phyloP scores from a whole-genome alignment of 2,329 filamentous ascomycete genomes.

The Lithohypha guttulata region DNA sequence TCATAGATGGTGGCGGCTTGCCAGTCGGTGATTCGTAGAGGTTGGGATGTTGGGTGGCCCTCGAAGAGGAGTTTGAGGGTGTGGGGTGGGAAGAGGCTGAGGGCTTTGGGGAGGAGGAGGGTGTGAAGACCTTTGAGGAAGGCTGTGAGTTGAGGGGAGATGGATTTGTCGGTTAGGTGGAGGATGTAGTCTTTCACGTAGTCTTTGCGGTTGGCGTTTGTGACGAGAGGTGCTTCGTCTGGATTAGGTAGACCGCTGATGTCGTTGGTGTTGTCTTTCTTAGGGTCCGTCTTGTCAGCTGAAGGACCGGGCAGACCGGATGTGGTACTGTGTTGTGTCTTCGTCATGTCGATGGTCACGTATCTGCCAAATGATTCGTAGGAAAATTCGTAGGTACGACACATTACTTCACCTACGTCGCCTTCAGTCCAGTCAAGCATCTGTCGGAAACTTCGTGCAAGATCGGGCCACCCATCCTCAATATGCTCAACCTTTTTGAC shows the following conservation, averaged over 20 bases:
- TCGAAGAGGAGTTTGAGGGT: conserved; percentile 71
- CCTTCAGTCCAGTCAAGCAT: conserved; percentile 73
- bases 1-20: conserved; percentile 66
- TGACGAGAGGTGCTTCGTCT: conserved; percentile 60
- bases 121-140: conserved; percentile 72
- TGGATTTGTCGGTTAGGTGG: conserved; percentile 69
- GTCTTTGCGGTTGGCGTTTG: conserved; percentile 61
- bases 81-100: conserved; percentile 54
- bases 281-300: conserved; percentile 19
- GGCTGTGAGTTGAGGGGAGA: conserved; percentile 65
- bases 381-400: conserved; percentile 78
- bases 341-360: conserved; percentile 46
- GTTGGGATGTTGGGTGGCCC: conserved; percentile 52
- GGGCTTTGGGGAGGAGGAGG: conserved; percentile 59
- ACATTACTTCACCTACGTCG: conserved; percentile 68
- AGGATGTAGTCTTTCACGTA: conserved; percentile 78
- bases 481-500: conserved; percentile 66
- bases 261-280: not conserved
- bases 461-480: conserved; percentile 73
- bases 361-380: conserved; percentile 46
- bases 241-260: conserved; percentile 14
- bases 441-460: conserved; percentile 61
- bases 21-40: conserved; percentile 67
- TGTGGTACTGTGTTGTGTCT: conserved; percentile 21
- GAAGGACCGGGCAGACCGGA: not conserved